Percentiles rank a stretch among this genome's conserved stretches.
phyloP scores from a whole-genome alignment of 164 flowering plant species.

The Stephania japonica region DNA sequence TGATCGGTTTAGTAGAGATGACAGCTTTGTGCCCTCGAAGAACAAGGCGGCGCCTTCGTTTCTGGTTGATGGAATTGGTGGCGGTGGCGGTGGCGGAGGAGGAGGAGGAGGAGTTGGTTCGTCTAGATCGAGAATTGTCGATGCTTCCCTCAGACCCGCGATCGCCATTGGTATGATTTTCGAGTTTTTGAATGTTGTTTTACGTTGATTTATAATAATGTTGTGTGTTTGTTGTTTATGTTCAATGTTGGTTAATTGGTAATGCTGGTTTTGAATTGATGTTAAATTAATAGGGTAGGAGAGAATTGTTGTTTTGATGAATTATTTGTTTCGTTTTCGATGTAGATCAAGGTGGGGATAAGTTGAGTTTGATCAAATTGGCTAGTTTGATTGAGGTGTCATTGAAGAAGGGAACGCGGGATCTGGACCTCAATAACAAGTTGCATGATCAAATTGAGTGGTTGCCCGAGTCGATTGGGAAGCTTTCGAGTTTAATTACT shows the following conservation, averaged over 20 bases:
- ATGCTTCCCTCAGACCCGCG: conserved; percentile 33
- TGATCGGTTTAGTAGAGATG: conserved; percentile 52
- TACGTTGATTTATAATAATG: background rate
- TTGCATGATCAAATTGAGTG: conserved; percentile 65
- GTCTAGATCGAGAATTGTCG: conserved; percentile 27
- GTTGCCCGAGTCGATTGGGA: conserved; percentile 84
- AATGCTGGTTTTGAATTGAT: background rate
- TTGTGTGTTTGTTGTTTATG: background rate
- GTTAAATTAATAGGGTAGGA: no score
- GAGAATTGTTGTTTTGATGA: background rate
- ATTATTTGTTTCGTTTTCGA: background rate
- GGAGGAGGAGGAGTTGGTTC: conserved; percentile 20
- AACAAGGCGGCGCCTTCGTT: conserved; percentile 36
- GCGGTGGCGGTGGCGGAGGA: conserved; percentile 35
- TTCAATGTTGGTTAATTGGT: background rate
- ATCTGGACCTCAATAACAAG: conserved; percentile 55
- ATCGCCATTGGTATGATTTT: conserved; percentile 30
- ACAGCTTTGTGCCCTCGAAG: conserved; percentile 32
- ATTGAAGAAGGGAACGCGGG: conserved; percentile 58
- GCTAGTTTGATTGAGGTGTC: conserved; percentile 76
- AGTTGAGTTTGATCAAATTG: conserved; percentile 66
- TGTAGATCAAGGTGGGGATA: conserved; percentile 70
- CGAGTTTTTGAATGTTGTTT: background rate
- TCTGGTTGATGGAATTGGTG: conserved; percentile 36
- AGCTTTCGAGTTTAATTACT: conserved; percentile 49